These are phyloP conservation scores for Aspergillus ellipticus DNA, from an alignment of 495 filamentous ascomycete genomes.

Conservation along the genomic window DNA sequence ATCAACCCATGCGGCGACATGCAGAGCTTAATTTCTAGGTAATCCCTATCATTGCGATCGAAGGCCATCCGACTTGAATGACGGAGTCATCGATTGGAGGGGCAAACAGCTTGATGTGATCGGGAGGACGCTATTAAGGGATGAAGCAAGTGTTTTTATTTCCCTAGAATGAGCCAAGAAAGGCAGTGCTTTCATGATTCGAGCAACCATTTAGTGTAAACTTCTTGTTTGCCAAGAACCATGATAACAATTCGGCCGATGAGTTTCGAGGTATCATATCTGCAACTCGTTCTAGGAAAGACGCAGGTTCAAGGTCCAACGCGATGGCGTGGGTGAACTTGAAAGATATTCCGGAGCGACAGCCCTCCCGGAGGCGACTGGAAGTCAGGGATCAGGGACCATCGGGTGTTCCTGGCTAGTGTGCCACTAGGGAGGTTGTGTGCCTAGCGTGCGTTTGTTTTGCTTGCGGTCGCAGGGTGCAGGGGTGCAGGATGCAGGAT, in stretches of 20 bases:
- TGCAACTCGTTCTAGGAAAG: not conserved
- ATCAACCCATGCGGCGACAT: not conserved
- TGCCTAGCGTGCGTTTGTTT: not conserved
- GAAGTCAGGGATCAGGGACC: not conserved
- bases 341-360: too few species aligned
- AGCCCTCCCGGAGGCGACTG: too few species aligned
- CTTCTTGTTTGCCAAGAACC: conserved; percentile 7
- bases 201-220: not conserved
- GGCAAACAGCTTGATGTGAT: conserved; percentile 4
- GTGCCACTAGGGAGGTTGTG: conserved; percentile 1
- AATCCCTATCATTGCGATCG: conserved; percentile 10
- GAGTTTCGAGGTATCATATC: conserved; percentile 10
- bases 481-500: not conserved
- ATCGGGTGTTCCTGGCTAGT: conserved; percentile 20
- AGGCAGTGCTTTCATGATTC: conserved; percentile 13
- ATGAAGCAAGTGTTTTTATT: conserved; percentile 5
- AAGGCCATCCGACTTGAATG: conserved; percentile 8
- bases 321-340: not conserved
- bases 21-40: not conserved
- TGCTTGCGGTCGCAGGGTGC: conserved; percentile 1
- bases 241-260: conserved; percentile 11
- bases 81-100: conserved; percentile 11
- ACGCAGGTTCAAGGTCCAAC: not conserved
- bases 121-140: not conserved
- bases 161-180: conserved; percentile 12